Base-by-base conservation (phyloP, 257 asterid species). In the Osmanthus fragrans region DNA sequence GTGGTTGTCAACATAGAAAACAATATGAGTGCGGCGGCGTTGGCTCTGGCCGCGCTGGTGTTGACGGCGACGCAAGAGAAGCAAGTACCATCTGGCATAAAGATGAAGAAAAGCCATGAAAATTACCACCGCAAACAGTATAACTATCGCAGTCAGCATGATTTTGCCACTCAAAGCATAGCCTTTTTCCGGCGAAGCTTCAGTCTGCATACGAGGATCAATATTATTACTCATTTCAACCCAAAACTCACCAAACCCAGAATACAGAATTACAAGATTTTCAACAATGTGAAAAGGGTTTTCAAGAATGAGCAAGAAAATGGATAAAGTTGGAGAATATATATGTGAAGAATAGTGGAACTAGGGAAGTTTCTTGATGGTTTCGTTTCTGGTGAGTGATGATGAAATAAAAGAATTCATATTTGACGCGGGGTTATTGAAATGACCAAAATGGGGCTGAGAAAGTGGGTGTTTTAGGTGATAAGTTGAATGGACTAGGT, bases 111-210 rank as follows among this genome's bases (percentile, higher is more conserved):
- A 80, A 12, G 81, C 88, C 93, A 90, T 85, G 82, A 93, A 85
- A 68, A 90, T 73, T 4, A 90, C 90, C 58, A 91, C 86, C 73
- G 84, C 85, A 82, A 93, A 86, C 47, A 93, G 86, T 0, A 93
- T 56, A 3, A 89, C 75, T 0, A 90, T 89, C 30, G 96, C 89
- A 78, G 86, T 81, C 7, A 91, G 87, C 96, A 93, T 91, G 32
- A 91, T 89, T 74, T 87, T 91, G 1, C 96, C 96, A n/a, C 93
- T 86, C 64, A 90, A 42, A 0, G 86, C 94, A 82, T 83, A 93
- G 27, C 79, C 86, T 15, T 70, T 81, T 4, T 75, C 79, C 7
- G 84, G 49, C 18, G 78, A 74, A 0, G 64, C 4, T n/a, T 34
- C 67, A 2, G 12, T 16, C 70, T 1, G 73, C 27, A 3, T 21